A percentile compares a stretch with the other conserved stretches of the same genome.
These are phyloP conservation scores for Fonsecaea pedrosoi DNA, from an alignment of 2,329 filamentous ascomycete species.

Conservation along the genomic window DNA sequence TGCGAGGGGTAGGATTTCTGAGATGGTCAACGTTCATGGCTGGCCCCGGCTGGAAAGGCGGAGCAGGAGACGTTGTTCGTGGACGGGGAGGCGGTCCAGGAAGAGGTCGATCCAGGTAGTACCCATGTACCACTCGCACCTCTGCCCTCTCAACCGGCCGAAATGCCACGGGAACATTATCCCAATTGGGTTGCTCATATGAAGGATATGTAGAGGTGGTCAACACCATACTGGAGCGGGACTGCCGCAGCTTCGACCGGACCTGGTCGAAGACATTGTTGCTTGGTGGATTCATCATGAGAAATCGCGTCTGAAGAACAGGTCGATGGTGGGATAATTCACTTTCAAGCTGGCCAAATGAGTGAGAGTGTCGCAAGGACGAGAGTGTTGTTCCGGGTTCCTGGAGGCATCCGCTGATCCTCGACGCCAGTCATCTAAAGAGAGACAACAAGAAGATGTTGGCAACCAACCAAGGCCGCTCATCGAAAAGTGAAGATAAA, in stretches of 20 bases:
- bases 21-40: slow-evolving; percentile 15
- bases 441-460: neutral
- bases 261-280: slow-evolving; percentile 26
- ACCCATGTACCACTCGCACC: slow-evolving; percentile 23
- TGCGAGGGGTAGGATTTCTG: slow-evolving; percentile 21
- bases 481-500: slow-evolving; percentile 1
- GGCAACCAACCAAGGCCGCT: slow-evolving; percentile 1
- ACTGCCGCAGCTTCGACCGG: slow-evolving; percentile 32
- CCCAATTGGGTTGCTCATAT: slow-evolving; percentile 17
- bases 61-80: slow-evolving; percentile 23
- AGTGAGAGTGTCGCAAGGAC: neutral
- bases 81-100: slow-evolving; percentile 29
- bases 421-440: neutral
- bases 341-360: neutral
- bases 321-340: neutral
- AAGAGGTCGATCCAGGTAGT: slow-evolving; percentile 25
- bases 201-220: neutral
- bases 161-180: slow-evolving; percentile 27
- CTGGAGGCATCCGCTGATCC: neutral
- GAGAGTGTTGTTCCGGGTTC: neutral
- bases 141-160: slow-evolving; percentile 21
- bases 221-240: slow-evolving; percentile 23
- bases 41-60: neutral
- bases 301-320: neutral
- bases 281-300: slow-evolving; percentile 17